Evolutionary conservation across 2,329 filamentous ascomycete genomes (phyloP).

Genomic region (Aspergillus proliferans): DNA sequence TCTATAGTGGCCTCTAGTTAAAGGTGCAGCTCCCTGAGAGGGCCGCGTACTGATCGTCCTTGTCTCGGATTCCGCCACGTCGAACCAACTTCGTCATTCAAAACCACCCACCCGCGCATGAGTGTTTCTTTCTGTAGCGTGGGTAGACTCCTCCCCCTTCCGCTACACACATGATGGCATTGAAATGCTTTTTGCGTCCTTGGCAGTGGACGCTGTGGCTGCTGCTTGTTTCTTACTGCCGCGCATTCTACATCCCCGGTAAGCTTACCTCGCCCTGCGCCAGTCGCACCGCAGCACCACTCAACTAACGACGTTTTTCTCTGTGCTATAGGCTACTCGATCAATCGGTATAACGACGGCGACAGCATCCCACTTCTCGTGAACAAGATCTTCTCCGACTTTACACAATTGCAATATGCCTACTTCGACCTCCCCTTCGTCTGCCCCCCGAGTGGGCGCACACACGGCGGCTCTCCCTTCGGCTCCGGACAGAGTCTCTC

Average conservation of each 20-base stretch:
- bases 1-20: too few species aligned
- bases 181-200: constrained; percentile 8
- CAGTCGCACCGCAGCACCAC: background rate
- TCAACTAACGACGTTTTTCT: constrained; percentile 7
- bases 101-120: constrained; percentile 5
- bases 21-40: too few species aligned
- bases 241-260: constrained; percentile 85
- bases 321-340: constrained; percentile 62
- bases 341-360: constrained; percentile 69
- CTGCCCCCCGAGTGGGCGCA: constrained; percentile 67
- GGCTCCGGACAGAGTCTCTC: constrained; percentile 71
- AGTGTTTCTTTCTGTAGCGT: constrained; percentile 7
- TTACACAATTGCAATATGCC: constrained; percentile 84
- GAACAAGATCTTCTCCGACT: constrained; percentile 87
- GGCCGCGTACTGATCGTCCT: background rate
- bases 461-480: constrained; percentile 59
- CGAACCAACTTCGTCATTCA: background rate
- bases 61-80: constrained; percentile 14
- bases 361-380: constrained; percentile 78
- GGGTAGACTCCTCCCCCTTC: background rate
- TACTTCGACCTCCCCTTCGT: constrained; percentile 86
- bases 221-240: constrained; percentile 46
- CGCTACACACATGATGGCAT: constrained; percentile 11
- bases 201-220: constrained; percentile 36
- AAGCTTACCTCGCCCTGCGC: constrained; percentile 21